Evolutionary conservation across 306 rosid species (phyloP).

Genomic region (Nissolia schottii): DNA sequence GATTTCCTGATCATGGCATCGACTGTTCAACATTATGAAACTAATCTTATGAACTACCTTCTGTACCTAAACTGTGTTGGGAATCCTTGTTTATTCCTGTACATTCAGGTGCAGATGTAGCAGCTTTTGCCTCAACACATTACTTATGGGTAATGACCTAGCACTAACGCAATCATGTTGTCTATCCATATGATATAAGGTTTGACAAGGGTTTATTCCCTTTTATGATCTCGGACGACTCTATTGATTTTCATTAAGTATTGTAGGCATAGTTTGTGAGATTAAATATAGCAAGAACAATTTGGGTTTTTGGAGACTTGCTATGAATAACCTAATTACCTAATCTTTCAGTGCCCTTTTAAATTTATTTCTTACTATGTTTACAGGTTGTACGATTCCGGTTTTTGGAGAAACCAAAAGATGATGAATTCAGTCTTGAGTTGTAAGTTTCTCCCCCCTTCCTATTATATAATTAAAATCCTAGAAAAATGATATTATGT

Average conservation of each 20-base stretch:
- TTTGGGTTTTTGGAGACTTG: neutral
- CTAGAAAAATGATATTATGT: neutral
- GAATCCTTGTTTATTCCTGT: neutral
- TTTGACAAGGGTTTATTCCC: neutral
- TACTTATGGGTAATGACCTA: neutral
- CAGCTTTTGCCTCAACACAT: neutral
- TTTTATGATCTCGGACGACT: neutral
- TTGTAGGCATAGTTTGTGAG: neutral
- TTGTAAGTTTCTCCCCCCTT: conserved; percentile 49
- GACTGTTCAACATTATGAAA: neutral
- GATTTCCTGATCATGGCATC: neutral
- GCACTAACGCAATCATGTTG: neutral
- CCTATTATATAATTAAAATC: neutral
- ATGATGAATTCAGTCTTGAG: conserved; percentile 78
- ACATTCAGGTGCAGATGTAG: neutral
- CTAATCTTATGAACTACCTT: neutral
- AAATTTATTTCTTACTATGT: conserved; percentile 1
- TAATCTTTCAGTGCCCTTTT: neutral
- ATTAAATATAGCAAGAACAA: neutral
- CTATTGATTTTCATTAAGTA: neutral
- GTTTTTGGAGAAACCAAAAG: conserved; percentile 81
- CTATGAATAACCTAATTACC: neutral
- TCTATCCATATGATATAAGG: neutral
- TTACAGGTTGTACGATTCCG: conserved; percentile 86
- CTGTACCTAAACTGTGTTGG: neutral